phyloP scores from a whole-genome alignment of 176 grass and related monocot species.

The Areca catechu region DNA sequence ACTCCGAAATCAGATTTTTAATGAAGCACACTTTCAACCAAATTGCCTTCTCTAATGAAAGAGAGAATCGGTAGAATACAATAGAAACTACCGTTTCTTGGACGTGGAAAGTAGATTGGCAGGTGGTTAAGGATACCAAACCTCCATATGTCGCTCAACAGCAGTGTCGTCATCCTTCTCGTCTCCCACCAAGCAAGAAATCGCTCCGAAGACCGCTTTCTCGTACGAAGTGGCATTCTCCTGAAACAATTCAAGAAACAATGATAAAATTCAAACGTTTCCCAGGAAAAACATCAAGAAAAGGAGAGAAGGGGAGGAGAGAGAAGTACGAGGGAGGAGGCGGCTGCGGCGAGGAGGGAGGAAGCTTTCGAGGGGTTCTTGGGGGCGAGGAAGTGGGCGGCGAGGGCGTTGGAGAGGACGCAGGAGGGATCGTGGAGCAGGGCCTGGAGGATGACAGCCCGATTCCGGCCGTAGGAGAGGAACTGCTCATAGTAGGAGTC shows the following conservation, averaged over 20 bases:
- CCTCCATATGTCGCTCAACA: slow-evolving; percentile 38
- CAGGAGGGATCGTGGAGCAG: slow-evolving; percentile 33
- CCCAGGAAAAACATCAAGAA: neutral
- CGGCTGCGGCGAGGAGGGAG: slow-evolving; percentile 30
- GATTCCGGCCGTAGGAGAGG: slow-evolving; percentile 37
- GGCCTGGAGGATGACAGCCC: slow-evolving; percentile 29
- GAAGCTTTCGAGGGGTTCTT: slow-evolving; percentile 20
- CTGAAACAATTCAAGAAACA: neutral
- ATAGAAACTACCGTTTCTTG: too few relatives aligned
- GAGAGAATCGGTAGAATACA: too few relatives aligned
- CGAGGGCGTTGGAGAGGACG: slow-evolving; percentile 40
- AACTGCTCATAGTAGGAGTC: slow-evolving; percentile 46
- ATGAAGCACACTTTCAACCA: too few relatives aligned
- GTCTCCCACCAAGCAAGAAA: slow-evolving; percentile 34
- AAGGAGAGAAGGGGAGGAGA: neutral
- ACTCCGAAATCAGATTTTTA: too few relatives aligned
- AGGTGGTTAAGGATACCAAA: slow-evolving; percentile 1
- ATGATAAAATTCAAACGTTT: too few relatives aligned
- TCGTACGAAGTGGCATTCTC: slow-evolving; percentile 42
- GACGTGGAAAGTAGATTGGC: too few relatives aligned
- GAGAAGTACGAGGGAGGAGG: slow-evolving; percentile 31
- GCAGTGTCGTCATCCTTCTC: slow-evolving; percentile 29
- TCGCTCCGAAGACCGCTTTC: slow-evolving; percentile 35
- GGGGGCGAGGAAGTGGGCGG: slow-evolving; percentile 32
- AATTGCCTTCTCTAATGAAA: too few relatives aligned